Evolutionary conservation across 768 basidiomycete genomes (phyloP).

Genomic region (Clathrus columnatus): DNA sequence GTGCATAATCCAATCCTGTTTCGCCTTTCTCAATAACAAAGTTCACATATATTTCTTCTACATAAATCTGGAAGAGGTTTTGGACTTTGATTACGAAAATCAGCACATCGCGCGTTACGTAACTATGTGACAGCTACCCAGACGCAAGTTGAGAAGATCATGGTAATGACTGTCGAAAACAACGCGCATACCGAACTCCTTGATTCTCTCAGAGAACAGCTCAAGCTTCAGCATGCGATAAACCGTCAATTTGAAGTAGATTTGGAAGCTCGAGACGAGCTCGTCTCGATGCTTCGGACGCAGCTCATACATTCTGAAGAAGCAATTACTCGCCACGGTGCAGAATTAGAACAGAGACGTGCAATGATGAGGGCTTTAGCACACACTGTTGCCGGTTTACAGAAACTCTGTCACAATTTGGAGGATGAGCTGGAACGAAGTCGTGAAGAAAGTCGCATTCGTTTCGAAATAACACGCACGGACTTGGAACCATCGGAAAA

Average conservation of each 20-base stretch:
- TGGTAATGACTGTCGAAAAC: neutral
- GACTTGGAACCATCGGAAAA: conserved; percentile 67
- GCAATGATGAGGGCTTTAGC: conserved; percentile 52
- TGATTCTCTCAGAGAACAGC: conserved; percentile 63
- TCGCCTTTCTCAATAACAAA: too few species aligned
- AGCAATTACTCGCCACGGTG: conserved; percentile 2
- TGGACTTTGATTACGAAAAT: too few species aligned
- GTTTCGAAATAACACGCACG: conserved; percentile 76
- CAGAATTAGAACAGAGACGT: conserved; percentile 53
- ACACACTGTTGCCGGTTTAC: conserved; percentile 69
- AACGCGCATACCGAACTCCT: conserved; percentile 38
- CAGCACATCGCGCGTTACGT: too few species aligned
- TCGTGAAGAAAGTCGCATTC: conserved; percentile 52
- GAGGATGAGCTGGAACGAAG: conserved; percentile 87
- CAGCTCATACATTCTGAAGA: conserved; percentile 49
- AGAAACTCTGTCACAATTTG: conserved; percentile 51
- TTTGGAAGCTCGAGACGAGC: conserved; percentile 61
- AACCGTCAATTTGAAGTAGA: conserved; percentile 73
- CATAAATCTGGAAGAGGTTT: too few species aligned
- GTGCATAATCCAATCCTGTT: too few species aligned
- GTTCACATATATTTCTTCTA: too few species aligned
- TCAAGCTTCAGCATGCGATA: conserved; percentile 66
- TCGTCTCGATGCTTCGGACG: conserved; percentile 50
- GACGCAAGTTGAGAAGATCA: too few species aligned
- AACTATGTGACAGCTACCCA: too few species aligned